Conservation (phyloP, 495 filamentous ascomycete genomes). For the Hyaloscypha finlandica region DNA sequence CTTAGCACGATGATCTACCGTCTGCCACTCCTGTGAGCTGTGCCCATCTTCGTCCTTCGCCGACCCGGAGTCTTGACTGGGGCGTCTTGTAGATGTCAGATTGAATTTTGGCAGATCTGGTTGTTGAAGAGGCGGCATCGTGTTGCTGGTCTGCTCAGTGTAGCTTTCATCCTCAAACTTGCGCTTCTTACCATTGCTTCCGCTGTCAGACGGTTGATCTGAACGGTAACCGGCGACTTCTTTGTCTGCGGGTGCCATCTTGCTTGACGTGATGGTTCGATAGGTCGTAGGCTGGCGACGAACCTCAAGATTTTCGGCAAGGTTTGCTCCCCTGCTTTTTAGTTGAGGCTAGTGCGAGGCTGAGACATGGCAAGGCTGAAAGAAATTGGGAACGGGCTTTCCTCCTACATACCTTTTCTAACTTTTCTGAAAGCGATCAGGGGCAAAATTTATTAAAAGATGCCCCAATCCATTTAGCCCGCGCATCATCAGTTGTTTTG, state of each 20-base stretch:
- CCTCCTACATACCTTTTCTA: too few species aligned
- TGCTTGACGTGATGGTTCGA: background rate
- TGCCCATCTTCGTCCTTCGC: conserved; percentile 35
- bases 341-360: conserved; percentile 13
- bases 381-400: too few species aligned
- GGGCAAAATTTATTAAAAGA: too few species aligned
- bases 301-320: background rate
- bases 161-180: conserved; percentile 15
- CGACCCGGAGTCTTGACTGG: conserved; percentile 13
- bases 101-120: conserved; percentile 36
- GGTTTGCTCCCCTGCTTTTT: conserved; percentile 9
- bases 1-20: conserved; percentile 46
- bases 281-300: background rate
- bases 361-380: too few species aligned
- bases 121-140: conserved; percentile 22
- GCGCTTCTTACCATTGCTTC: conserved; percentile 29
- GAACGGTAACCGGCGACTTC: background rate
- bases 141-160: conserved; percentile 6
- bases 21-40: conserved; percentile 46
- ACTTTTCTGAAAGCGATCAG: too few species aligned
- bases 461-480: too few species aligned
- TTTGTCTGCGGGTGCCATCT: conserved; percentile 16
- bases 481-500: too few species aligned
- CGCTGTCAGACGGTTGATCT: conserved; percentile 13
- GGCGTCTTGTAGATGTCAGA: conserved; percentile 29